phyloP scores from a whole-genome alignment of 2,329 filamentous ascomycete species.

The Amauroascus niger region DNA sequence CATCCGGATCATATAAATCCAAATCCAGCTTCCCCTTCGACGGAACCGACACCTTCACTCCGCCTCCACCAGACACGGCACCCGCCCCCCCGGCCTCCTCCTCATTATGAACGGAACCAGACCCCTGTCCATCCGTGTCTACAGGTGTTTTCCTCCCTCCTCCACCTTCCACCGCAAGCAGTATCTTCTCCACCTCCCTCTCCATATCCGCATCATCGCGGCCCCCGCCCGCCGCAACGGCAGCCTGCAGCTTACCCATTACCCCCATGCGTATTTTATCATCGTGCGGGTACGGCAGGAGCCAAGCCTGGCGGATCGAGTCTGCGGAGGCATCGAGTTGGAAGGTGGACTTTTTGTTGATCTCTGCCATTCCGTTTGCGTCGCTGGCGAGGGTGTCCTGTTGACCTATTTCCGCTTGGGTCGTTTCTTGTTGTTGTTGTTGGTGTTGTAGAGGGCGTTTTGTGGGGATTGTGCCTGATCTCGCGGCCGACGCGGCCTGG shows the following conservation, averaged over 20 bases:
- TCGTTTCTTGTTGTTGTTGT: too few relatives aligned
- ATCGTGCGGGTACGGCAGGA: constrained; percentile 38
- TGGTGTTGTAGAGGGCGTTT: constrained; percentile 6
- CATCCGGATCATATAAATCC: constrained; percentile 39
- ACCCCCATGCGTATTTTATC: constrained; percentile 37
- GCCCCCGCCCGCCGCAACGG: constrained; percentile 45
- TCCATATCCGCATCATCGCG: constrained; percentile 42
- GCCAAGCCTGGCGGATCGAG: constrained; percentile 32
- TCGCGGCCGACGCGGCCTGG: constrained; percentile 36
- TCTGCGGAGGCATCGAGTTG: constrained; percentile 37
- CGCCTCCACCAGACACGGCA: neutral
- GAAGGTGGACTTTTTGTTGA: constrained; percentile 18
- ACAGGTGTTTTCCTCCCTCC: neutral
- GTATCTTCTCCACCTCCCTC: constrained; percentile 35
- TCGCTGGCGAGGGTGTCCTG: too few relatives aligned
- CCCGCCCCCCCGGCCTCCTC: neutral
- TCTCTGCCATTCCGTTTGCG: neutral
- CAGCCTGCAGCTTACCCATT: constrained; percentile 38
- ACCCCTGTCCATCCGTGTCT: neutral
- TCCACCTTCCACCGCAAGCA: constrained; percentile 47
- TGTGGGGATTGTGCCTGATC: constrained; percentile 21
- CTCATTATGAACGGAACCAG: neutral
- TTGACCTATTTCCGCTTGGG: too few relatives aligned
- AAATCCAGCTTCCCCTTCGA: constrained; percentile 35
- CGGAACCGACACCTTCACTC: neutral